Base-by-base conservation (phyloP, 805 yeast genomes). In the Dipodascopsis tothii region DNA sequence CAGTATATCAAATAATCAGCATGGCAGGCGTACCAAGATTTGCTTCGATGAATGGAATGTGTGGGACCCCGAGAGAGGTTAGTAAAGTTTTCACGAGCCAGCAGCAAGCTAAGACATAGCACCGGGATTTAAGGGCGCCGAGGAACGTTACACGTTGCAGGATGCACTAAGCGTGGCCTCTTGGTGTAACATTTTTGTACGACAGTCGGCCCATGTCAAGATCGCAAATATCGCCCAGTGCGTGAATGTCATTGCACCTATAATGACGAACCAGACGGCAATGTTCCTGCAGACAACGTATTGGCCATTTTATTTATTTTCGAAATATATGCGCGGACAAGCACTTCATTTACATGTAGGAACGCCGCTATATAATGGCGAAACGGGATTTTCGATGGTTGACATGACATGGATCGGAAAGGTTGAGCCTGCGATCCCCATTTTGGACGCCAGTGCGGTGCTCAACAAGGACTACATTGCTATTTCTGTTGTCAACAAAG, bases 21-120 rank as follows among this genome's bases (percentile, higher is more conserved):
- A 46, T n/a, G 38, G 43, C 16, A 19, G 44, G 16, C 47, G 49
- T 21, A 57, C 56, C 21, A 59, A 55, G 41, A 59, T 63, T 21
- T 56, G 62, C 40, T 63, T 61, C 45, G 67, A 63, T 46, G 67
- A 63, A 46, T 63, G 67, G 67, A 63, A 63, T 35, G 66, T 63
- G 17, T 63, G 67, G 67, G 66, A 63, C 45, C 60, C 63, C 6
- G 38, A 39, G 20, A 52, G 62, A 51, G 64, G 63, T 11, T 60
- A 53, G n/a, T n/a, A n/a, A n/a, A n/a, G n/a, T n/a, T n/a, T n/a
- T n/a, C n/a, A n/a, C n/a, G n/a, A n/a, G n/a, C n/a, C n/a, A n/a
- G n/a, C n/a, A n/a, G n/a, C n/a, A n/a, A n/a, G n/a, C n/a, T n/a
- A n/a, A n/a, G n/a, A n/a, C n/a, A n/a, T n/a, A n/a, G n/a, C n/a